phyloP scores from a whole-genome alignment of 1,284 basidiomycete genomes.

The Leucoagaricus sp. region DNA sequence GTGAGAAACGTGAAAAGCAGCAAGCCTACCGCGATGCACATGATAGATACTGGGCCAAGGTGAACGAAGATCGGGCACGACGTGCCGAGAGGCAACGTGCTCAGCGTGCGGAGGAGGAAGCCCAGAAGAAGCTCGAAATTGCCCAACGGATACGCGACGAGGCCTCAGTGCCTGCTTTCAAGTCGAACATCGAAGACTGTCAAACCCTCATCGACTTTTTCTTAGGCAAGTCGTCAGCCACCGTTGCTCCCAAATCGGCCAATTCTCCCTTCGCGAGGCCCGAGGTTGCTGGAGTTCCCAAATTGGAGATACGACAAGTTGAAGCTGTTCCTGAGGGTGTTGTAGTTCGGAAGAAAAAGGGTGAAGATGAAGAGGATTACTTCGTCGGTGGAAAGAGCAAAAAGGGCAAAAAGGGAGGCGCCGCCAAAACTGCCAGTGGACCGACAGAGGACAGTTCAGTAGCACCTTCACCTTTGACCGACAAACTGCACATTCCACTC shows the following conservation, averaged over 20 bases:
- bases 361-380: slow-evolving; percentile 82
- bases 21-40: slow-evolving; percentile 78
- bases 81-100: slow-evolving; percentile 80
- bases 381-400: slow-evolving; percentile 80
- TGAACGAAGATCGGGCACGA: slow-evolving; percentile 83
- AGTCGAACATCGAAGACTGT: slow-evolving; percentile 95
- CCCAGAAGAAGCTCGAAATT: slow-evolving; percentile 80
- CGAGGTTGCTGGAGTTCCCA: slow-evolving; percentile 75
- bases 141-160: slow-evolving; percentile 88
- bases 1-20: slow-evolving; percentile 77
- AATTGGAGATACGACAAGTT: slow-evolving; percentile 85
- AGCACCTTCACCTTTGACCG: slow-evolving; percentile 35
- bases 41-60: slow-evolving; percentile 80
- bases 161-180: slow-evolving; percentile 89
- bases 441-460: slow-evolving; percentile 42
- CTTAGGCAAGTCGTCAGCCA: slow-evolving; percentile 69
- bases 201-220: slow-evolving; percentile 93
- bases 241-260: slow-evolving; percentile 48
- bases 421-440: slow-evolving; percentile 24
- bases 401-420: slow-evolving; percentile 55
- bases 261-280: slow-evolving; percentile 39
- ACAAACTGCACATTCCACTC: slow-evolving; percentile 80
- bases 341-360: slow-evolving; percentile 90
- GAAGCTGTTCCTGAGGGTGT: slow-evolving; percentile 73
- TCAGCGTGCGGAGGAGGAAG: slow-evolving; percentile 85